Percentiles rank a stretch among this genome's conserved stretches.
Evolutionary conservation across 1,284 basidiomycete species (phyloP).

Genomic region (Puccinia novopanici): DNA sequence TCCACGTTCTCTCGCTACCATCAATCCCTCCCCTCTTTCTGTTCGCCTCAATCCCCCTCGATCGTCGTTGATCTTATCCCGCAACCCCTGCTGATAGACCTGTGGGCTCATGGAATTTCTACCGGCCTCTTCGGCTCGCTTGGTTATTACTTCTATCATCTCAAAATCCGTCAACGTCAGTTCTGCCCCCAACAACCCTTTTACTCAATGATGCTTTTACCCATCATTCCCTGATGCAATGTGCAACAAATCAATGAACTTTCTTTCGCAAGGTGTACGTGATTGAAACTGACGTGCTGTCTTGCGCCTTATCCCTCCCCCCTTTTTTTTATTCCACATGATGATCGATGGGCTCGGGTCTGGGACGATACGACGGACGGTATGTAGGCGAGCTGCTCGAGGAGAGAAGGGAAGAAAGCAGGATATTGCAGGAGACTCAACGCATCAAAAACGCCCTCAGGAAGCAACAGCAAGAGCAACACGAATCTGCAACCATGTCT

Average conservation of each 20-base stretch:
- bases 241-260: too few species aligned
- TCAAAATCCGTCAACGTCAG: conserved; percentile 45
- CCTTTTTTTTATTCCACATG: too few species aligned
- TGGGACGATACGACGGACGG: background rate
- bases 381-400: conserved; percentile 38
- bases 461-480: conserved; percentile 10
- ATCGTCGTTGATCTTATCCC: background rate
- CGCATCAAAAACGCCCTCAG: conserved; percentile 24
- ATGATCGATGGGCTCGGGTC: too few species aligned
- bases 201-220: background rate
- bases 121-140: conserved; percentile 38
- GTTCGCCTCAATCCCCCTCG: background rate
- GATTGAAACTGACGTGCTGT: too few species aligned
- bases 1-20: background rate
- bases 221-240: background rate
- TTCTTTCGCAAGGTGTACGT: too few species aligned
- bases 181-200: background rate
- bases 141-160: conserved; percentile 42
- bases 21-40: background rate
- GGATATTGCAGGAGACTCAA: conserved; percentile 41
- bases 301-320: too few species aligned
- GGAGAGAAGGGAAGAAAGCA: conserved; percentile 24
- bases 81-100: background rate
- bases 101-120: conserved; percentile 33
- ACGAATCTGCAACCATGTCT: too few species aligned